phyloP scores from a whole-genome alignment of 805 yeast species.

The Candida glaebosa region DNA sequence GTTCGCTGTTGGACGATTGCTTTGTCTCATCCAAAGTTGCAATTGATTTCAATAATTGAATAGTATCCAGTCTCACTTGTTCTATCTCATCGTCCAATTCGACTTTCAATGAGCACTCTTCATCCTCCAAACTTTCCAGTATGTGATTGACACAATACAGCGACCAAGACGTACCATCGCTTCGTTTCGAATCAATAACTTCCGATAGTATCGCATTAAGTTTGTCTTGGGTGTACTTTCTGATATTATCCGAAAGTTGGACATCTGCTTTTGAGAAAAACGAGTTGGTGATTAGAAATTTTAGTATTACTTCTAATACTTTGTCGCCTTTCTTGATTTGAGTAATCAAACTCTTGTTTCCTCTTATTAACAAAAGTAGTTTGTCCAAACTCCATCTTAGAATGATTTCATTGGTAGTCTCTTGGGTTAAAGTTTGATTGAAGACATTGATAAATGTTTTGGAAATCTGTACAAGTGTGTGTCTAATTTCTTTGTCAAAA shows the following conservation, averaged over 20 bases:
- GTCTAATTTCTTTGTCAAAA: slow-evolving; percentile 14
- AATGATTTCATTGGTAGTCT: slow-evolving; percentile 29
- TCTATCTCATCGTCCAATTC: slow-evolving; percentile 58
- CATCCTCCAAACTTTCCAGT: slow-evolving; percentile 20
- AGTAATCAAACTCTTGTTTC: slow-evolving; percentile 32
- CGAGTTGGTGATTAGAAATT: slow-evolving; percentile 37
- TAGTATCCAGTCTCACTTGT: slow-evolving; percentile 45
- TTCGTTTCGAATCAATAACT: slow-evolving; percentile 42
- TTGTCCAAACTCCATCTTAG: slow-evolving; percentile 61
- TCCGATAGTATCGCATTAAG: slow-evolving; percentile 66
- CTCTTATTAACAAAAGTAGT: slow-evolving; percentile 48
- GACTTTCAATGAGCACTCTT: slow-evolving; percentile 18
- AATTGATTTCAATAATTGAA: slow-evolving; percentile 39
- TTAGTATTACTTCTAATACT: slow-evolving; percentile 30
- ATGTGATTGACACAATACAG: slow-evolving; percentile 44
- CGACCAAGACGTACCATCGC: slow-evolving; percentile 58
- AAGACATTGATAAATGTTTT: slow-evolving; percentile 23
- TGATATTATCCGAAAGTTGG: slow-evolving; percentile 29
- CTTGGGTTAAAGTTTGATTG: slow-evolving; percentile 18
- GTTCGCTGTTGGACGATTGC: slow-evolving; percentile 26
- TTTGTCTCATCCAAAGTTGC: slow-evolving; percentile 20
- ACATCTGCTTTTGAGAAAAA: slow-evolving; percentile 30
- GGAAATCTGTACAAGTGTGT: slow-evolving; percentile 14
- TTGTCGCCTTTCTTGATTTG: slow-evolving; percentile 9
- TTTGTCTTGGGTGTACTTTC: slow-evolving; percentile 53